Evolutionary conservation across 768 basidiomycete species (phyloP), one percentile per base, ranked within the genome.

Genomic region (Macrolepiota fuliginosa): DNA sequence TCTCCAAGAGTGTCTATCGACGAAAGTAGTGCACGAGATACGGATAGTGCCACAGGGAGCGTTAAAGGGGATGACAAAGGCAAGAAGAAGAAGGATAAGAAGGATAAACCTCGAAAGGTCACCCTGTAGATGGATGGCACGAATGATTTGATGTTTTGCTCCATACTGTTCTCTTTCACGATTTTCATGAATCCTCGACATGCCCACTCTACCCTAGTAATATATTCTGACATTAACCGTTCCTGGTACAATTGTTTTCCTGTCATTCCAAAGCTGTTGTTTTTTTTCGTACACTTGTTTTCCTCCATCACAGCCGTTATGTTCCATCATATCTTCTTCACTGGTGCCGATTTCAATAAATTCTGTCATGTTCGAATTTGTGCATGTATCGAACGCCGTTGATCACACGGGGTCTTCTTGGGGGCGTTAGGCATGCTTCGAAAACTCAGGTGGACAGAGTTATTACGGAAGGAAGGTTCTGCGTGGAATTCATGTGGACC

Each of bases 81-180:
- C 55, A 86, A 86, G 70, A 83, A 83, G 64, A 79, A 83, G 74
- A 86, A 85, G 71, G 82, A 83, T 65, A 84, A 84, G 75, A 85
- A 82, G 75, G 83, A 86, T 68, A 86, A 83, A 73, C 82, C 79
- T 71, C 77, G 76, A 70, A 79, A 80, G 68, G 65, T 75, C 63
- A 72, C 69, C 46, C 58, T 67, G 58, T 75, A 63, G 69, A 59
- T 58, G 42, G 69, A 59, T 58, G 42, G 53, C 40, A 56, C 63
- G 63, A 58, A 54, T 58, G 56, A 40, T 27, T 67, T 63, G 35
- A 64, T 69, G 62, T 61, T 64, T 62, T 51, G 42, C 24, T 42
- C 52, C 49, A 11, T 58, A 58, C 45, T 54, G 29, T 59, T 63
- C 68, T 74, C 56, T 62, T 68, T 74, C 58, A 75, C 70, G 71